These are phyloP conservation scores for Pistacia integerrima DNA, from an alignment of 345 rosid genomes.

Conservation along the genomic window DNA sequence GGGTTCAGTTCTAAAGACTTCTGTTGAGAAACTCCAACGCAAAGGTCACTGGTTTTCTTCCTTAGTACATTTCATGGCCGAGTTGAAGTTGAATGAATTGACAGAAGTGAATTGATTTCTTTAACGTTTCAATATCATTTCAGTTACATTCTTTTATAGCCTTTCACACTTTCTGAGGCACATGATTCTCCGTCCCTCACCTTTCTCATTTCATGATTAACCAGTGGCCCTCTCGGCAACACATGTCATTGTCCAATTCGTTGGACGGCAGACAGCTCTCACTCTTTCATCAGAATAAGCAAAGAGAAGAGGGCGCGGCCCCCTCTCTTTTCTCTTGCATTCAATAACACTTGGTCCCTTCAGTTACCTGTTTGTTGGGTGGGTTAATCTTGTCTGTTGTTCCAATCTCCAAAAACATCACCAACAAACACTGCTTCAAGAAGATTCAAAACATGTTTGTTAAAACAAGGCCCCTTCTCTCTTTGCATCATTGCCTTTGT, in stretches of 20 bases:
- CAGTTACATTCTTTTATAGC: neutral
- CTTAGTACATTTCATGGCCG: too few species aligned
- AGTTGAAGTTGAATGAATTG: neutral
- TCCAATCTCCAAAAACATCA: slow-evolving; percentile 14
- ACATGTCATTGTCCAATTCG: slow-evolving; percentile 16
- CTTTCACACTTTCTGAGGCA: neutral
- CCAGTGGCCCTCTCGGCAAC: neutral
- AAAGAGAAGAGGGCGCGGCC: neutral
- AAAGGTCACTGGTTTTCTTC: too few species aligned
- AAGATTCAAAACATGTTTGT: slow-evolving; percentile 14
- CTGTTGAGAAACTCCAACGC: too few species aligned
- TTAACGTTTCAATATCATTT: neutral
- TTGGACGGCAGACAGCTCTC: slow-evolving; percentile 16
- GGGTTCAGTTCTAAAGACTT: too few species aligned
- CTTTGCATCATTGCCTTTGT: neutral
- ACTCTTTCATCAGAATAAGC: neutral
- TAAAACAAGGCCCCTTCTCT: slow-evolving; percentile 16
- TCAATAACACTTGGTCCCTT: slow-evolving; percentile 16
- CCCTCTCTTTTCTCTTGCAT: neutral
- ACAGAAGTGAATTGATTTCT: neutral
- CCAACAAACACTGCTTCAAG: slow-evolving; percentile 20
- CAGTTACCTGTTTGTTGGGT: too few species aligned
- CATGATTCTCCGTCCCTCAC: neutral
- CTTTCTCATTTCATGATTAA: neutral
- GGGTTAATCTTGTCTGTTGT: slow-evolving; percentile 23